Evolutionary conservation across 2,329 filamentous ascomycete species (phyloP).

Genomic region (Pestalotiopsis sp.): DNA sequence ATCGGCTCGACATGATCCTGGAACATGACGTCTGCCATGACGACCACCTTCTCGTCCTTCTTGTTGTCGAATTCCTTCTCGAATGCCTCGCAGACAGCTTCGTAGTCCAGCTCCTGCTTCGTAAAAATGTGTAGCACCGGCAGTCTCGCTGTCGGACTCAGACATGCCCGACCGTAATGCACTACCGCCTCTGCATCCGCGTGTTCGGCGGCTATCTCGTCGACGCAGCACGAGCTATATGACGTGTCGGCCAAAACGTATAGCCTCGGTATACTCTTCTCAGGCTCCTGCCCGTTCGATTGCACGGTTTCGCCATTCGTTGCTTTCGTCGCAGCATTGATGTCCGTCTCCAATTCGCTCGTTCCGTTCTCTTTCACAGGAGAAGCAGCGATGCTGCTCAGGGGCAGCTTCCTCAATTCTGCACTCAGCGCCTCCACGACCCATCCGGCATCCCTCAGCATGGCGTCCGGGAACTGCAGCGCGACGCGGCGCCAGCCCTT

Average conservation of each 20-base stretch:
- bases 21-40: slow-evolving; percentile 92
- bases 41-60: slow-evolving; percentile 64
- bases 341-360: slow-evolving; percentile 11
- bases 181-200: slow-evolving; percentile 88
- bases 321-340: slow-evolving; percentile 8
- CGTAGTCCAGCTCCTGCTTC: slow-evolving; percentile 66
- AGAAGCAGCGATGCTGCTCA: neutral
- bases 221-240: slow-evolving; percentile 95
- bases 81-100: slow-evolving; percentile 64
- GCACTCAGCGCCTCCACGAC: slow-evolving; percentile 68
- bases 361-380: slow-evolving; percentile 15
- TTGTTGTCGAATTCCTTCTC: slow-evolving; percentile 69
- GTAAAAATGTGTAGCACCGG: slow-evolving; percentile 94
- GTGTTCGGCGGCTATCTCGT: slow-evolving; percentile 95
- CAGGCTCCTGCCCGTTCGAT: slow-evolving; percentile 1
- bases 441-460: slow-evolving; percentile 83
- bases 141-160: slow-evolving; percentile 85
- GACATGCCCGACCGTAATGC: slow-evolving; percentile 90
- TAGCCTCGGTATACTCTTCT: slow-evolving; percentile 43
- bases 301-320: neutral
- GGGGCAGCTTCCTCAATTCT: slow-evolving; percentile 32
- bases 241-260: slow-evolving; percentile 95
- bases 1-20: slow-evolving; percentile 71
- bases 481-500: slow-evolving; percentile 78
- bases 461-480: slow-evolving; percentile 93